Evolutionary conservation across 345 rosid species (phyloP), one percentile per base, ranked within the genome.

Genomic region (Euclidium syriacum): DNA sequence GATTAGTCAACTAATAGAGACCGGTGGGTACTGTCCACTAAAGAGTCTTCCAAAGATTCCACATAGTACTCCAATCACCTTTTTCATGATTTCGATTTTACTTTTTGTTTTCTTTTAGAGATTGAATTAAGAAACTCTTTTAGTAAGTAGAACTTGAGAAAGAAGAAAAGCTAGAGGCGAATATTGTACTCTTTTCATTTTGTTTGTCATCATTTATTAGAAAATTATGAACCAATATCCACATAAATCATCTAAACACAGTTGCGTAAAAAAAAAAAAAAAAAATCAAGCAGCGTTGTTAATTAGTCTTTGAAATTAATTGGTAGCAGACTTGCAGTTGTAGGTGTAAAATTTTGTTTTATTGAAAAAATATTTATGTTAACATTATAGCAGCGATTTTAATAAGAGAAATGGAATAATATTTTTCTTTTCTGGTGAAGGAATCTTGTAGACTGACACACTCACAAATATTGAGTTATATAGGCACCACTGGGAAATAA

Each of bases 361-460:
- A 22, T 50, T n/a, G n/a, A n/a, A n/a, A n/a, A n/a, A n/a, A n/a
- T n/a, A n/a, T n/a, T n/a, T n/a, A n/a, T n/a, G n/a, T n/a, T n/a
- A n/a, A n/a, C n/a, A n/a, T n/a, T n/a, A n/a, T n/a, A n/a, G n/a
- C n/a, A n/a, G n/a, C n/a, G n/a, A n/a, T n/a, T n/a, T n/a, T n/a
- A n/a, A n/a, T n/a, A n/a, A n/a, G n/a, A n/a, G n/a, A n/a, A n/a
- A n/a, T n/a, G n/a, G n/a, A n/a, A n/a, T n/a, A n/a, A n/a, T n/a
- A n/a, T n/a, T n/a, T n/a, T n/a, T n/a, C n/a, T n/a, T n/a, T 26
- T 32, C 25, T 30, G 25, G 32, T 51, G 67, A 52, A 24, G 61
- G 73, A 68, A 68, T 68, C 61, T 34, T 42, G 25, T 24, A 52
- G 62, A 60, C 54, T 44, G 62, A 61, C 46, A 60, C 48, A 68